Evolutionary conservation across 1,139 yeast genomes (phyloP).

Genomic region (Yamadazyma atmosphaerica): DNA sequence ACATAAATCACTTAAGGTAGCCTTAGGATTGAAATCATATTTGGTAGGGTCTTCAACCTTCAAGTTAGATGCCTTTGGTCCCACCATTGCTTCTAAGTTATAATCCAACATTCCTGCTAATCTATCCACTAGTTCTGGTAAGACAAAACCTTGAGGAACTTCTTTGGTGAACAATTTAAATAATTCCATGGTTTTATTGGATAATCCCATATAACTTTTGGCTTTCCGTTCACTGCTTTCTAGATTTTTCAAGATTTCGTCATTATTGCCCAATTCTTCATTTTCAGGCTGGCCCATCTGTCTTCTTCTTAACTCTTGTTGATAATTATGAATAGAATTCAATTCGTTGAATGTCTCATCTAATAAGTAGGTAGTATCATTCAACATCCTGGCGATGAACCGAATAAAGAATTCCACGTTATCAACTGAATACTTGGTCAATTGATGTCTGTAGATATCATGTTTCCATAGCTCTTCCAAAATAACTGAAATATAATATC

Average conservation of each 20-base stretch:
- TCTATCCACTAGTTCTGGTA: conserved; percentile 89
- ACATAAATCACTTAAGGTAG: conserved; percentile 65
- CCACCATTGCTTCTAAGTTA: conserved; percentile 86
- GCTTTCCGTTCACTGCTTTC: conserved; percentile 74
- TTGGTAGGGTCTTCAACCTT: conserved; percentile 84
- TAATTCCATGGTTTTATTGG: conserved; percentile 78
- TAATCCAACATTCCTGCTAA: conserved; percentile 95
- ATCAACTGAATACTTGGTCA: conserved; percentile 62
- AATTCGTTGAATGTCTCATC: conserved; percentile 89
- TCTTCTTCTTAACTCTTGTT: conserved; percentile 52
- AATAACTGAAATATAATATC: conserved; percentile 83
- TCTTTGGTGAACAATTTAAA: conserved; percentile 82
- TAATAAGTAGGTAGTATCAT: conserved; percentile 86
- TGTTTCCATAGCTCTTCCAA: conserved; percentile 83
- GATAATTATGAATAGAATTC: conserved; percentile 72
- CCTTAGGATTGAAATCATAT: conserved; percentile 80
- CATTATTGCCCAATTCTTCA: conserved; percentile 53
- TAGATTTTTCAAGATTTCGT: conserved; percentile 60
- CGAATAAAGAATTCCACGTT: conserved; percentile 83
- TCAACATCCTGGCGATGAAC: conserved; percentile 91
- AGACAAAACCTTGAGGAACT: conserved; percentile 82
- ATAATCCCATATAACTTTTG: conserved; percentile 76
- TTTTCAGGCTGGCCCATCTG: conserved; percentile 35
- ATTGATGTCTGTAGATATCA: conserved; percentile 64
- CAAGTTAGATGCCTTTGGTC: conserved; percentile 88